Evolutionary conservation across 1,139 yeast genomes (phyloP).

Genomic region (Hansenula lynferdii): DNA sequence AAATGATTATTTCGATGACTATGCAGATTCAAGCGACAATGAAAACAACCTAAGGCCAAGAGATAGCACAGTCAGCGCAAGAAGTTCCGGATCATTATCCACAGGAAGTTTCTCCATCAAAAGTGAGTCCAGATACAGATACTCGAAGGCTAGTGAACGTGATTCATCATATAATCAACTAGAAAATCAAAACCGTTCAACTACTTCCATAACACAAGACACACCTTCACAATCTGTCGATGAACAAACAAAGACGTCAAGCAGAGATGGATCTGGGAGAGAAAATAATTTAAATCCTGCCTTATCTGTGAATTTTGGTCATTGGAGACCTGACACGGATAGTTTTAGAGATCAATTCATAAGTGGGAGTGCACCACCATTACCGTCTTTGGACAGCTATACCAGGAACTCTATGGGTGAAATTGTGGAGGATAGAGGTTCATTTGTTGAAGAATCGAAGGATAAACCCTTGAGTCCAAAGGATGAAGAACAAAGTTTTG

Average conservation of each 20-base stretch:
- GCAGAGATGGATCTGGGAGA: not conserved
- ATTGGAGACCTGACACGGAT: conserved; percentile 49
- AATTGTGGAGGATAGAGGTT: conserved; percentile 18
- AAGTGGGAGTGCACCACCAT: conserved; percentile 29
- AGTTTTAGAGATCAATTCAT: conserved; percentile 47
- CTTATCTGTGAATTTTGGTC: conserved; percentile 36
- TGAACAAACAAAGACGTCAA: not conserved
- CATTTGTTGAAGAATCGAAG: conserved; percentile 8
- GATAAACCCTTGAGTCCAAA: conserved; percentile 8
- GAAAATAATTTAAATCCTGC: conserved; percentile 16
- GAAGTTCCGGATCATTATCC: conserved; percentile 29
- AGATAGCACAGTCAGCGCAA: conserved; percentile 1
- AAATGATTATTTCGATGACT: conserved; percentile 22
- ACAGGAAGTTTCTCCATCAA: conserved; percentile 23
- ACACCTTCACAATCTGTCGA: conserved; percentile 5
- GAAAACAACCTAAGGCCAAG: not conserved
- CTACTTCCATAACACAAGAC: conserved; percentile 17
- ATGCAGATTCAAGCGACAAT: conserved; percentile 13
- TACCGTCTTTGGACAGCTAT: conserved; percentile 20
- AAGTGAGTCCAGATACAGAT: conserved; percentile 18
- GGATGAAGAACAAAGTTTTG: conserved; percentile 1
- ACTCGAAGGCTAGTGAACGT: conserved; percentile 19
- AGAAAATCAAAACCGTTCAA: conserved; percentile 2
- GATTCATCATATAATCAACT: conserved; percentile 1
- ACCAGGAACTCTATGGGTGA: conserved; percentile 21